Conservation (phyloP, 257 asterid species). For the Leptodermis oblonga region DNA sequence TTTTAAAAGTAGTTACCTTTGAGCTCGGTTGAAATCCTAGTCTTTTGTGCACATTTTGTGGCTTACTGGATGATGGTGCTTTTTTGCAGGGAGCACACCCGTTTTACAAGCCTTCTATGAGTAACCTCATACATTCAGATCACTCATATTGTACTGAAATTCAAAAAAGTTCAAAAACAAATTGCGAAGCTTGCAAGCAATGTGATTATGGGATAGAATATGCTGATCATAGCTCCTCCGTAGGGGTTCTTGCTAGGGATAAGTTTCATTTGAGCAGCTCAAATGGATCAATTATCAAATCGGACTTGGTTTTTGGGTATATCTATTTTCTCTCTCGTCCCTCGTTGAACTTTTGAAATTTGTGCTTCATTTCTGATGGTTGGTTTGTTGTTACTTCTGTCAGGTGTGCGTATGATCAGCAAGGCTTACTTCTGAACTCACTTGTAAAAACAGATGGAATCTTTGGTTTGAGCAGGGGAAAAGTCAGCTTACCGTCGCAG, state of each 20-base stretch:
- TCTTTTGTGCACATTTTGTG: background rate
- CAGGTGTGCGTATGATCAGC: slow-evolving; percentile 85
- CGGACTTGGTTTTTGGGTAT: slow-evolving; percentile 63
- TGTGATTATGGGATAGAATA: slow-evolving; percentile 79
- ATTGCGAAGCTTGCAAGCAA: slow-evolving; percentile 50
- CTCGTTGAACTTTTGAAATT: slow-evolving; percentile 4
- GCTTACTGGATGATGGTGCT: slow-evolving; percentile 8
- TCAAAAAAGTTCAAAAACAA: slow-evolving; percentile 30
- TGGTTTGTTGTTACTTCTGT: slow-evolving; percentile 13
- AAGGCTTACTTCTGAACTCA: slow-evolving; percentile 60
- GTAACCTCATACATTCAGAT: slow-evolving; percentile 37
- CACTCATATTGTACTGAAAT: slow-evolving; percentile 60
- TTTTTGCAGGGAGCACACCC: slow-evolving; percentile 71
- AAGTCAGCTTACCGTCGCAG: slow-evolving; percentile 70
- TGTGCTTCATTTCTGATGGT: slow-evolving; percentile 6
- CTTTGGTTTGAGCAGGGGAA: slow-evolving; percentile 66
- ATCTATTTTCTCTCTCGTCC: slow-evolving; percentile 4
- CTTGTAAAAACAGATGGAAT: slow-evolving; percentile 70
- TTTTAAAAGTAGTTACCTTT: background rate
- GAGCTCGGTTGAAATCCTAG: background rate
- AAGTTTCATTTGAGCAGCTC: slow-evolving; percentile 47
- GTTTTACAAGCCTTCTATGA: slow-evolving; percentile 53
- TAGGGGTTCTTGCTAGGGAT: slow-evolving; percentile 73
- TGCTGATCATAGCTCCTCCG: slow-evolving; percentile 74
- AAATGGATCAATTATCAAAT: slow-evolving; percentile 50